Base-by-base conservation (phyloP, 495 filamentous ascomycete species). In the Physcia stellaris region DNA sequence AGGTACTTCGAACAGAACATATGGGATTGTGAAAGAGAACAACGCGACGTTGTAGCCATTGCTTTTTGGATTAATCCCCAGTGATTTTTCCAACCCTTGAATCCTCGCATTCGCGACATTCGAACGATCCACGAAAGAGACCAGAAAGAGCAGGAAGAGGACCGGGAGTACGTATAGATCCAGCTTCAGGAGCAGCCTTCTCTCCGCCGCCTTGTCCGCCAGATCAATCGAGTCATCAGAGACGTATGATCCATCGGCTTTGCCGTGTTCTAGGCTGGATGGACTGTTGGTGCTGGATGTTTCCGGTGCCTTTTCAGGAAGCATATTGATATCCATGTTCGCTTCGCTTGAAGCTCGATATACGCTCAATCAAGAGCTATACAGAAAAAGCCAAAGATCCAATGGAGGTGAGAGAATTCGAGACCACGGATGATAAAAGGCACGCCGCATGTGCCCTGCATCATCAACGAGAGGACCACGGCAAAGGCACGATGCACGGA, bases 81-180 rank as follows among this genome's bases (percentile, higher is more conserved):
- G 57, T 17, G 70, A 67, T 30, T 56, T 46, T 2, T 57, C 52
- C 52, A 76, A 55, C 18, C 70, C 70, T 48, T 68, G 60, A 40
- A 73, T 69, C 19, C 56, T 57, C 13, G 71, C 70, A 56, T 74
- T 73, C 2, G 74, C 75, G 35, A 79, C 71, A 42, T 80, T 80
- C 22, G 75, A 61, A 33, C 75, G 67, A 42, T 71, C 67, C 39
- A 71, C 68, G 42, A 71, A 71, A 39, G 63, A 69, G 44, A 71
- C 69, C 0, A 71, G 51, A 45, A 70, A 71, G 18, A 71, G 52
- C 1, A 70, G 18, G 0, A 64, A 49, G 13, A 70, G 63, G 1
- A 63, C 67, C 0, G 67, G 66, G 6, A 70, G 46, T 29, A 70
- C 54, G 29, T 49, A 61, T 0, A 70, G 33, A 34, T 71, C 67